Percentiles rank a stretch among this genome's conserved stretches.
Evolutionary conservation across 495 filamentous ascomycete species (phyloP).

Genomic region (Bryoglossum gracile): DNA sequence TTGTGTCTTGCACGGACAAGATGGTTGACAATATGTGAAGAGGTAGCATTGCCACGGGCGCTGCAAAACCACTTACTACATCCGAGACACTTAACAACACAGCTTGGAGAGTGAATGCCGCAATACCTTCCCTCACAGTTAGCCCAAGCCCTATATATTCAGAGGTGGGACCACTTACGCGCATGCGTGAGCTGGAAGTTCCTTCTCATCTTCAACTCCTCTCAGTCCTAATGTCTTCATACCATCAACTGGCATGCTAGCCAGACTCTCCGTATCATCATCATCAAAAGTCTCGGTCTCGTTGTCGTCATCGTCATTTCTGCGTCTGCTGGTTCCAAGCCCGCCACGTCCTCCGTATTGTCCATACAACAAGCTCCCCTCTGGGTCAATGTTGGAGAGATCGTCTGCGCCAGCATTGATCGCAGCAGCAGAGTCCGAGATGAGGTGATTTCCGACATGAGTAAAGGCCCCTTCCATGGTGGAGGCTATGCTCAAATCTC

Average conservation of each 20-base stretch:
- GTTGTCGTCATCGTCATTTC: slow-evolving; percentile 78
- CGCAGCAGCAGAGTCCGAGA: slow-evolving; percentile 61
- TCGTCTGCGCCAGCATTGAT: slow-evolving; percentile 67
- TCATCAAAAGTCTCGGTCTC: slow-evolving; percentile 79
- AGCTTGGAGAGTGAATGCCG: slow-evolving; percentile 90
- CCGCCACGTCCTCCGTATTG: slow-evolving; percentile 52
- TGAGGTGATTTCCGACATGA: slow-evolving; percentile 74
- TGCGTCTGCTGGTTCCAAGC: slow-evolving; percentile 40
- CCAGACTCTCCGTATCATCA: slow-evolving; percentile 86
- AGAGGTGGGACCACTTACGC: too few species aligned
- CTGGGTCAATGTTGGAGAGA: slow-evolving; percentile 59
- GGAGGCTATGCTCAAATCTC: slow-evolving; percentile 10
- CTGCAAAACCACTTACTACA: slow-evolving; percentile 99
- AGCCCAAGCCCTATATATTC: background rate
- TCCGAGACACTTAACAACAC: slow-evolving; percentile 90
- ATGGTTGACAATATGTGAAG: slow-evolving; percentile 97
- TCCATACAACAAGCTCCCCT: slow-evolving; percentile 66
- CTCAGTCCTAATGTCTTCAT: slow-evolving; percentile 58
- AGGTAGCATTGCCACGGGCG: slow-evolving; percentile 90
- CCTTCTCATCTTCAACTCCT: slow-evolving; percentile 73
- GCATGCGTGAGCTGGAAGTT: slow-evolving; percentile 93
- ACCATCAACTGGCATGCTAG: slow-evolving; percentile 75
- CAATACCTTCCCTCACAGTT: slow-evolving; percentile 61
- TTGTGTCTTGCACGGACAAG: slow-evolving; percentile 96
- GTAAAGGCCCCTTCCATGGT: slow-evolving; percentile 81